A percentile compares a stretch with the other conserved stretches of the same genome.
phyloP scores from a whole-genome alignment of 208 protist species.

The Phytomonas sp. region DNA sequence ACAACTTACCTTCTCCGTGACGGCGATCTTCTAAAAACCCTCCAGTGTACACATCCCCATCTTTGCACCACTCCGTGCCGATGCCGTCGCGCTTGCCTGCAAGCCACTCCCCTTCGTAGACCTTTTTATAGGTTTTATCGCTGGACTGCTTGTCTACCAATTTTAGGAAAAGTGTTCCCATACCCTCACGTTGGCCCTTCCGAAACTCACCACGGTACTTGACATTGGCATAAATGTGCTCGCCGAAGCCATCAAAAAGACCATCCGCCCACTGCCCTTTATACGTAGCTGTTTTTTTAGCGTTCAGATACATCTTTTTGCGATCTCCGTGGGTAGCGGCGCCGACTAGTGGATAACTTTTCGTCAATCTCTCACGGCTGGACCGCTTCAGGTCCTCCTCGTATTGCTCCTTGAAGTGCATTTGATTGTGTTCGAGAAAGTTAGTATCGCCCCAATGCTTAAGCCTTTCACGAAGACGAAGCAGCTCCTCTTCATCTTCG shows the following conservation, averaged over 20 bases:
- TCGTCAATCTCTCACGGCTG: constrained; percentile 17
- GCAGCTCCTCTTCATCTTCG: constrained; percentile 75
- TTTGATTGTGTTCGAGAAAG: not conserved
- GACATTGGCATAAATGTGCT: constrained; percentile 59
- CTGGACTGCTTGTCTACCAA: constrained; percentile 21
- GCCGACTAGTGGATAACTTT: not conserved
- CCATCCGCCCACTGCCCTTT: constrained; percentile 84
- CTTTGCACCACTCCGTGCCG: constrained; percentile 70
- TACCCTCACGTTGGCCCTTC: constrained; percentile 59
- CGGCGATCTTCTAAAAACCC: constrained; percentile 61
- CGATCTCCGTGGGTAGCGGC: constrained; percentile 57
- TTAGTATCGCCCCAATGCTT: constrained; percentile 24
- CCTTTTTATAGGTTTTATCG: constrained; percentile 48
- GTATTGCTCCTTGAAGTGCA: constrained; percentile 4
- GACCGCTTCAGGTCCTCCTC: constrained; percentile 37
- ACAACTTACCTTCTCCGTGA: constrained; percentile 68
- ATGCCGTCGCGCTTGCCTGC: constrained; percentile 69
- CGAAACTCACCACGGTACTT: constrained; percentile 85
- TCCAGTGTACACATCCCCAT: constrained; percentile 87
- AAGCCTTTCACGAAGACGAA: constrained; percentile 33
- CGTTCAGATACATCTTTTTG: constrained; percentile 77
- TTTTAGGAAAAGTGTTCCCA: constrained; percentile 72
- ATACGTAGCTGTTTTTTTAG: constrained; percentile 73
- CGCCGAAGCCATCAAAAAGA: constrained; percentile 77
- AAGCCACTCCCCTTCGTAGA: constrained; percentile 87